Percentiles rank a stretch among this genome's conserved stretches.
Conservation (phyloP, 768 basidiomycete genomes). For the Mycena filopes region DNA sequence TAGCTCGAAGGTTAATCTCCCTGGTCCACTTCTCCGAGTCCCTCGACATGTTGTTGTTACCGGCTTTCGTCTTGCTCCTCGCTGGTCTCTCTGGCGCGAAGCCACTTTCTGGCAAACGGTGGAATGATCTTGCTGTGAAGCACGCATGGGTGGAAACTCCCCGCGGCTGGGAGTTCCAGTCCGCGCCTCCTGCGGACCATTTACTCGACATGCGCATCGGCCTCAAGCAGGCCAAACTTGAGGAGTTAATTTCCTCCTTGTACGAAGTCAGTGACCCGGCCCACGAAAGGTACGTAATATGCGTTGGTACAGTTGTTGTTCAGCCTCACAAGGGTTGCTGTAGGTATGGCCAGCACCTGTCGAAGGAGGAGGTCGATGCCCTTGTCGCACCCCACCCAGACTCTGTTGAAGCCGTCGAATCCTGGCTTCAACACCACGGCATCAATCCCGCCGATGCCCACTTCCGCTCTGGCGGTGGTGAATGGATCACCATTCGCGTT, state of each 20-base stretch:
- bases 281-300: conserved; percentile 52
- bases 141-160: conserved; percentile 52
- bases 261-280: conserved; percentile 66
- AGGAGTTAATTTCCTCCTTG: conserved; percentile 59
- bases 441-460: conserved; percentile 56
- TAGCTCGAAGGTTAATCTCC: not conserved
- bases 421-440: conserved; percentile 70
- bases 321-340: not conserved
- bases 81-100: conserved; percentile 42
- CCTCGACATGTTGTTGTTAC: conserved; percentile 40
- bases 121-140: conserved; percentile 41
- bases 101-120: conserved; percentile 46
- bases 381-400: conserved; percentile 69
- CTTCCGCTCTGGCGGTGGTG: conserved; percentile 65
- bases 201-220: conserved; percentile 66
- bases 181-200: conserved; percentile 56
- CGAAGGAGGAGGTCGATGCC: conserved; percentile 73
- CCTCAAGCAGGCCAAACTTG: conserved; percentile 62
- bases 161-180: conserved; percentile 59
- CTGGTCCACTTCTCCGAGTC: conserved; percentile 6
- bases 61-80: conserved; percentile 37
- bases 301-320: not conserved
- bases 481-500: conserved; percentile 74
- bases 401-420: conserved; percentile 63
- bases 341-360: conserved; percentile 63